Base-by-base conservation (phyloP, 192 early-diverging fungal species). In the Piromyces finnis region DNA sequence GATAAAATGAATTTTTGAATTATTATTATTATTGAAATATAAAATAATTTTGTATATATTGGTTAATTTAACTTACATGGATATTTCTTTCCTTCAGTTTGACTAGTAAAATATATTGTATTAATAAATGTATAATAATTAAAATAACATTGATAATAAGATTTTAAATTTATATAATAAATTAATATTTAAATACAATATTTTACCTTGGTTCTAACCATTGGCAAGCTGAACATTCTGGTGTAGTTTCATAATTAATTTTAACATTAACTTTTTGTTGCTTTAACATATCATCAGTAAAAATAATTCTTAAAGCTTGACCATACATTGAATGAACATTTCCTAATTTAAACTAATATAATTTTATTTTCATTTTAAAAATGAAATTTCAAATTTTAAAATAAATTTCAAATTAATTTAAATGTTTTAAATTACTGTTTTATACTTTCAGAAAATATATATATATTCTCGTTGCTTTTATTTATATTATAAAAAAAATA, bases 1-100 rank as follows among this genome's bases (percentile, higher is more conserved):
- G 5, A 81, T 28, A 37, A 29, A 29, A 77, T 7, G 7, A n/a
- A 15, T 11, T 81, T 78, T 13, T 80, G 2, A 28, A 17, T 41
- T 28, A 81, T 18, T 29, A 78, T 3, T 81, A 29, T 6, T 32
- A 32, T 32, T 32, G 30, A 32, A 32, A 32, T 32, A n/a, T n/a
- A n/a, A n/a, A n/a, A n/a, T n/a, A n/a, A n/a, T n/a, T n/a, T 32
- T 6, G 9, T 32, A 32, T 32, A 32, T 6, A 6, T 32, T 32
- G 9, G 3, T 32, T 32, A 32, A 12, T 26, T 15, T 29, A 90
- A 90, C 86, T 99, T 94, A 87, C 98, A 99, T 28, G 98, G 98
- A 81, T 95, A 88, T 81, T 91, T 87, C 85, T 95, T 95, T 68
- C 98, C 98, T 30, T 94, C 90, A 12, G 98, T 99, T 86, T 98